Base-by-base conservation (phyloP, 108 stramenopile genomes). In the Fistulifera pelliculosa region DNA sequence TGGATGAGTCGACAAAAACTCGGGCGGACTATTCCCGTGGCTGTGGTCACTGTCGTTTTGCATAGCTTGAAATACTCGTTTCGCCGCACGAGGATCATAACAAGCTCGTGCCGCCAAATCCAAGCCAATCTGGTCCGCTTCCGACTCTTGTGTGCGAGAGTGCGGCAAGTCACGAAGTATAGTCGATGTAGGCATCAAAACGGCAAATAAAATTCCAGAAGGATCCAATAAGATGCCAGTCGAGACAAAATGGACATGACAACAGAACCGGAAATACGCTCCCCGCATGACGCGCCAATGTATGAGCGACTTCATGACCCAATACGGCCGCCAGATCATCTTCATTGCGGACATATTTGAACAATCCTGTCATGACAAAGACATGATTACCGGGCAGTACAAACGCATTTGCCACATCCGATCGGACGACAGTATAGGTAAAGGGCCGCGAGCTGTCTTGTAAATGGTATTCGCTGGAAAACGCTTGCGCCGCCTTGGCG, bases 111-210 rank as follows among this genome's bases (percentile, higher is more conserved):
- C 72, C 2, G 83, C 74, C 45, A 90, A 49, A 17, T 78, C 57
- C 26, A 90, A 47, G 35, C 89, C 89, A 69, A 90, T 90, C n/a
- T 64, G 40, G 71, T 90, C 89, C 21, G 89, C 89, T 62, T 90
- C 89, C 16, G 66, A 38, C 65, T 90, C 89, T 64, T 80, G 79
- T 41, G 65, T 68, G 52, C 89, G 66, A 14, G 76, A 79, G 65
- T 90, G 75, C 0, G 89, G 89, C 42, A 90, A 57, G 6, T 81
- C 70, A 38, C 70, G 56, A 21, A 90, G 51, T 14, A 90, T 40
- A 0, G 58, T 56, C 12, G 74, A 68, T 1, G 85, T 76, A 11
- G 83, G 85, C 4, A 82, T 28, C 47, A 90, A 63, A 0, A 82
- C 38, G 0, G 63, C 48, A 51, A 73, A 65, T 22, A 83, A 44